Evolutionary conservation across 495 filamentous ascomycete species (phyloP), one percentile per base, ranked within the genome.

Genomic region (Aspergillus avenaceus): DNA sequence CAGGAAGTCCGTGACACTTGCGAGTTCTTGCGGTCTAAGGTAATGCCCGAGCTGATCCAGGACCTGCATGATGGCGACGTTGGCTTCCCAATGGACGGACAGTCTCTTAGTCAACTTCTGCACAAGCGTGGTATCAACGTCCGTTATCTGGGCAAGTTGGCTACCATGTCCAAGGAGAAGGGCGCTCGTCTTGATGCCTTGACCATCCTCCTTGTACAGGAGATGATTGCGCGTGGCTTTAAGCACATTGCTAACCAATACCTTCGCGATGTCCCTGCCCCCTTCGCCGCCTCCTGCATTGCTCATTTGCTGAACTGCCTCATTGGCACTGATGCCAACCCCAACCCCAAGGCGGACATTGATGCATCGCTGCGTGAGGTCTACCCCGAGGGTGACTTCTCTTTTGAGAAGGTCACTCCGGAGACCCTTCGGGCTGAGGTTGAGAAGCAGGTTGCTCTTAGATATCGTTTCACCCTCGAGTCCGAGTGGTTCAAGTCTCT

Each of bases 71-170:
- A 95, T 58, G 88, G 90, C 8, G 95, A 99, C 53, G 84, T 96
- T 41, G 90, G 91, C 53, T 97, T 96, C 76, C 95, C 95, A 29
- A 96, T 97, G 90, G 95, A 99, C 61, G 95, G 95, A 32, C 82
- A 87, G 57, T 96, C 91, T 21, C 76, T 99, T 49, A 89, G 84
- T 53, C 81, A 84, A 54, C 80, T 96, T 34, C 80, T 99, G 73
- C 95, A 99, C 73, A 95, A 95, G 72, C 90, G 95, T 27, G 95
- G 95, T 66, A 88, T 99, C 72, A 99, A 97, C 74, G 80, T 96
- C 54, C 84, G 95, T 60, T 99, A 99, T 69, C 80, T 99, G 23
- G 95, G 95, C 42, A 86, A 82, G 63, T 62, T 97, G 56, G 87
- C 87, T 18, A 73, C 78, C 40, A 74, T 88, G 38, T 82, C 85